Conservation (phyloP, 768 basidiomycete species). For the Leucocoprinus birnbaumii region DNA sequence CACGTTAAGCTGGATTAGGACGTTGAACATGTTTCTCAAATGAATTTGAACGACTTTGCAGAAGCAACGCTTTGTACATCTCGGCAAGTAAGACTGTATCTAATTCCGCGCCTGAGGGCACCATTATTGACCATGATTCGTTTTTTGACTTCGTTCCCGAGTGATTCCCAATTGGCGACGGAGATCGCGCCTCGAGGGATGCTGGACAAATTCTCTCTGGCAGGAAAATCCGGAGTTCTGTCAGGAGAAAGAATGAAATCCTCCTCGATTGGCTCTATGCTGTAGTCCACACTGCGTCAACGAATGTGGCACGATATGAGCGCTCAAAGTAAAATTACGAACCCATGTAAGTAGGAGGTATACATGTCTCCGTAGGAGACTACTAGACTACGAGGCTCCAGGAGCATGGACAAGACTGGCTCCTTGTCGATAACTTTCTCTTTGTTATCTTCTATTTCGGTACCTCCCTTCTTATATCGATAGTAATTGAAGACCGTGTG, state of each 20-base stretch:
- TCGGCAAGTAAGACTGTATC: constrained; percentile 86
- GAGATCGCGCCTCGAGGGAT: neutral
- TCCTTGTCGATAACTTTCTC: constrained; percentile 59
- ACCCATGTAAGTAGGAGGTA: constrained; percentile 72
- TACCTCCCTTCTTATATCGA: constrained; percentile 41
- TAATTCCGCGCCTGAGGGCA: constrained; percentile 47
- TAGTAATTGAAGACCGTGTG: constrained; percentile 86
- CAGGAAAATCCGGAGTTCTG: constrained; percentile 19
- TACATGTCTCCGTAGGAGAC: constrained; percentile 74
- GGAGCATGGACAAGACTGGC: constrained; percentile 69
- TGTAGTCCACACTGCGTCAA: constrained; percentile 17
- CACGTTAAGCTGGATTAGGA: too few relatives aligned
- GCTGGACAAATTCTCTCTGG: constrained; percentile 12
- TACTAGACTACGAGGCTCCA: constrained; percentile 85
- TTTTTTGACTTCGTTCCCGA: constrained; percentile 39
- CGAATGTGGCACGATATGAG: constrained; percentile 1
- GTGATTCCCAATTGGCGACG: constrained; percentile 58
- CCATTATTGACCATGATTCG: constrained; percentile 46
- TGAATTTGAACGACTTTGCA: constrained; percentile 23
- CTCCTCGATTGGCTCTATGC: constrained; percentile 55
- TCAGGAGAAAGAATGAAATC: constrained; percentile 40
- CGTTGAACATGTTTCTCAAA: constrained; percentile 15
- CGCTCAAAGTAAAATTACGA: too few relatives aligned
- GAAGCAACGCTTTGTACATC: constrained; percentile 67
- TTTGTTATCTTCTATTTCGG: constrained; percentile 18